Percentiles rank a stretch among this genome's conserved stretches.
Conservation (phyloP, 352 stramenopile genomes). For the Pythium myriotylum region DNA sequence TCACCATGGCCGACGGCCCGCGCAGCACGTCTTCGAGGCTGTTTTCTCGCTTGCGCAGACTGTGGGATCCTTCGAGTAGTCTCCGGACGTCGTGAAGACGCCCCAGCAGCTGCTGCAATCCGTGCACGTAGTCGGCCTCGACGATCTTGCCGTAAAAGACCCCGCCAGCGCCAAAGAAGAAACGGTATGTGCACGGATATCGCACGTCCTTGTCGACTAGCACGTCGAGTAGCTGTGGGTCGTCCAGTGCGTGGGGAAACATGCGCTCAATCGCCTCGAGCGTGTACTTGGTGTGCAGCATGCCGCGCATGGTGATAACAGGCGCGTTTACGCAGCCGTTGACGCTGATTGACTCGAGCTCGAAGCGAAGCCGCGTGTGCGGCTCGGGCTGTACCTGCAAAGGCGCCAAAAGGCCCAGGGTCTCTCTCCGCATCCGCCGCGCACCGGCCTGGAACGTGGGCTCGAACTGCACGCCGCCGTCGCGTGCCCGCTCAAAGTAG, state of each 20-base stretch:
- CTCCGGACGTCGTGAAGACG: slow-evolving; percentile 37
- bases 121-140: slow-evolving; percentile 39
- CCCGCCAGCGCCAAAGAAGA: slow-evolving; percentile 42
- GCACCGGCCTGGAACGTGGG: slow-evolving; percentile 9
- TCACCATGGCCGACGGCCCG: slow-evolving; percentile 9
- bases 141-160: slow-evolving; percentile 31
- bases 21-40: slow-evolving; percentile 19
- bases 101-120: slow-evolving; percentile 41
- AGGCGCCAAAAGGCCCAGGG: not conserved
- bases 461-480: slow-evolving; percentile 16
- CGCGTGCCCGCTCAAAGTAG: slow-evolving; percentile 19
- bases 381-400: not conserved
- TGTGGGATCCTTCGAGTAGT: slow-evolving; percentile 34
- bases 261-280: slow-evolving; percentile 46
- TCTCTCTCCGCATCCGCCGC: not conserved
- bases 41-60: slow-evolving; percentile 3
- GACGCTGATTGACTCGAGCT: slow-evolving; percentile 20
- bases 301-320: slow-evolving; percentile 27
- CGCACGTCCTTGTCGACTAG: slow-evolving; percentile 47
- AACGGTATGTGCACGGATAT: slow-evolving; percentile 40
- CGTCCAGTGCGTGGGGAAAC: slow-evolving; percentile 39
- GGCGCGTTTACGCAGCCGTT: slow-evolving; percentile 8
- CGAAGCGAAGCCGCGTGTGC: slow-evolving; percentile 19
- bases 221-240: slow-evolving; percentile 47
- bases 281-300: slow-evolving; percentile 47